Evolutionary conservation across 257 asterid species (phyloP), one percentile per base, ranked within the genome.

Genomic region (Cinchona pubescens): DNA sequence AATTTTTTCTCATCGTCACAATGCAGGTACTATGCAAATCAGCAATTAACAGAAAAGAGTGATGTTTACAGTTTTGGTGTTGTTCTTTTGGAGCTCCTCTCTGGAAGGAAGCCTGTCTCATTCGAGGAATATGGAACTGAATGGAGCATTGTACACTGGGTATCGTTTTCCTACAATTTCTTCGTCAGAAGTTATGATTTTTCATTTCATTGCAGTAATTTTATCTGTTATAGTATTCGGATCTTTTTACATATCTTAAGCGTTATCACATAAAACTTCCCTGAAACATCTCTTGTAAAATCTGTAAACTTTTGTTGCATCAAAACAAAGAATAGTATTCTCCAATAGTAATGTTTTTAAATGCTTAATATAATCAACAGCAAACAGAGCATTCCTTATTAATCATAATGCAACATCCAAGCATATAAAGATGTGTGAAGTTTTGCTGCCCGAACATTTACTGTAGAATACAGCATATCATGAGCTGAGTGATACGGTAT

Each of bases 81-180:
- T 35, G 99, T 95, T 79, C 94, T 95, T 49, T 81, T 95, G 78
- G 99, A 92, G 79, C 93, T 95, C 46, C 85, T 95, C 75, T 92
- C 98, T 1, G 99, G 99, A 58, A 86, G 97, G 80, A 95, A 88
- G 82, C 99, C 98, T 2, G 89, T 92, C 65, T 95, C 91, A 12
- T 62, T 82, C 15, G 99, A 92, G 83, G 96, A 90, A 80, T 90
- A 89, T 64, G 98, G 97, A 62, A 83, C 88, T 49, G 99, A 92
- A 27, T 95, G 99, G 99, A 90, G 97, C 94, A 92, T 95, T 65
- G 97, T 94, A 79, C 99, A 94, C 78, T 94, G 99, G 99, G 98
- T 94, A 94, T 73, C 85, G 62, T 80, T 76, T 80, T 37, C 67
- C n/a, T 73, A 18, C 38, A 21, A 25, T 21, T 35, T 65, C 23